Base-by-base conservation (phyloP, 2,329 filamentous ascomycete genomes). In the Fusarium oligoseptatum region DNA sequence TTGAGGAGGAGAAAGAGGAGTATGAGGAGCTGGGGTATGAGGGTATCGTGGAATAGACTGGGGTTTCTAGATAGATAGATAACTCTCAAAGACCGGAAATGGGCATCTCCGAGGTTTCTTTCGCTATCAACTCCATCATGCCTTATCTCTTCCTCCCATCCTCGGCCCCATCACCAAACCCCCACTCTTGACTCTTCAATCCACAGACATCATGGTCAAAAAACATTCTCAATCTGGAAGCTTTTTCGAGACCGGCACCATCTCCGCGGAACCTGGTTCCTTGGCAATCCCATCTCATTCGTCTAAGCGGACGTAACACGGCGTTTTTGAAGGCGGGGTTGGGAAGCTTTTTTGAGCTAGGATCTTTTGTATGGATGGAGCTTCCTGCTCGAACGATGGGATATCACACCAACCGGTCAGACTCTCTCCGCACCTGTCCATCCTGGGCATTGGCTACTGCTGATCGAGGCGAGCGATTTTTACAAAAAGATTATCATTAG, bases 1-100 rank as follows among this genome's bases (percentile, higher is more conserved):
- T 60, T 64, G 57, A 48, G 4, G 75, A 72, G 0, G 66, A 63
- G 0, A 66, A 63, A 8, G 41, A 6, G 17, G 75, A 70, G 15
- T 81, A 79, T 58, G 65, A 14, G 8, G 79, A 81, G 65, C 29
- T 80, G 0, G 48, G 8, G 43, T 82, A 81, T 68, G 45, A 65
- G 17, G n/a, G n/a, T 6, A 29, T 45, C 7, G 22, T 37, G 29
- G 7, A 9, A 9, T 39, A 36, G 43, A 48, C 14, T 24, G 7
- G 22, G 22, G 22, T 8, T 14, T 50, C 17, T 50, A 52, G 34
- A 50, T 34, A 64, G 14, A 32, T 15, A 15, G 22, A 22, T 22
- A 22, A 10, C 17, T 12, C 34, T 9, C 34, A 48, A 48, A 12
- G 6, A 56, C n/a, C 52, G 29, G 52, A 56, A 20, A 32, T 32